Base-by-base conservation (phyloP, 2,329 filamentous ascomycete genomes). In the Aspergillus amoenus region DNA sequence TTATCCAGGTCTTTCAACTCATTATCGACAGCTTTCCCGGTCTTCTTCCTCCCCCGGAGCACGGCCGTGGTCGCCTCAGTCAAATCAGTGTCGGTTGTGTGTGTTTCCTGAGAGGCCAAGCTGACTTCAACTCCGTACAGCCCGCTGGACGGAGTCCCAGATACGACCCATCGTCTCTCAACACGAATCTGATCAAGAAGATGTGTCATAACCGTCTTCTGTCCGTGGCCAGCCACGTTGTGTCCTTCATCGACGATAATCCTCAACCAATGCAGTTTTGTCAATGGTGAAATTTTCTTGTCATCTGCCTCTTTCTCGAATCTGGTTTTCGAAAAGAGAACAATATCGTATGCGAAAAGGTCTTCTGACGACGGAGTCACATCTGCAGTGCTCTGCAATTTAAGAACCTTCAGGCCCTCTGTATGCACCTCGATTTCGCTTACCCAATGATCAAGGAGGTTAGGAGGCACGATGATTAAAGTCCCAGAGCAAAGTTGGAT, bases 171-270 rank as follows among this genome's bases (percentile, higher is more conserved):
- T 9, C 89, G 85, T 17, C 90, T 84, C 46, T 91, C 87, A 15
- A 91, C 70, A 44, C 75, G 73, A 22, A 87, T 78, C 50, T 80
- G 76, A 37, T 81, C 75, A 5, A 85, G 76, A 8, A 87, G 77
- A 15, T 80, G 70, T 5, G 83, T 78, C 32, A 84, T 82, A 45
- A 79, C 82, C 1, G 85, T 91, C 63, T 80, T 84, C 51, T 78
- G 79, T 9, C 78, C 77, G 5, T 83, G 84, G 39, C 89, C 88
- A 0, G 91, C 90, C 57, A 96, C 87, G 58, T 84, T 89, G 70
- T 97, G 92, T 0, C 93, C 93, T 79, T 97, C 93, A 62, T 97
- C 93, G 17, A 96, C 88, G 45, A 97, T 93, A 46, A 95, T 87
- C 1, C 93, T 83, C 66, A 96, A 88, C 82, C 93, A 96, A 64